Conservation (phyloP, 2,329 filamentous ascomycete genomes). For the Hirsutella minnesotensis region DNA sequence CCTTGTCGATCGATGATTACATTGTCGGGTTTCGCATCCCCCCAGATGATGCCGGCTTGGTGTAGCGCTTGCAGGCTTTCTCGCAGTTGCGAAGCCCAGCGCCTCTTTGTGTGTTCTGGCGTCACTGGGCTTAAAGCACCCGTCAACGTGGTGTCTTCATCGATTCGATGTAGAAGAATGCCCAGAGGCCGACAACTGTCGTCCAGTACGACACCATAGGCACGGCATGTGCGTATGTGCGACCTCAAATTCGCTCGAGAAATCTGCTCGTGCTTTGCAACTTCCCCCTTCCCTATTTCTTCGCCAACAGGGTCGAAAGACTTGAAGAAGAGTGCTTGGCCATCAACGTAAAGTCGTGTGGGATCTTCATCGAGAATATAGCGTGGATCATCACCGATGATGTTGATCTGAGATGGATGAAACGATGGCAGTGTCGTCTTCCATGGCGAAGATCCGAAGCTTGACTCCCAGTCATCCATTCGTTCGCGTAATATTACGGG, state of each 20-base stretch:
- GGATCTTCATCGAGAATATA: too few relatives aligned
- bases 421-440: too few relatives aligned
- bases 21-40: conserved; percentile 17
- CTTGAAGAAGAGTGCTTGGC: too few relatives aligned
- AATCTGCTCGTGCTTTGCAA: too few relatives aligned
- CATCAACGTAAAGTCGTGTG: too few relatives aligned
- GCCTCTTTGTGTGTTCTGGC: background rate
- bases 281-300: too few relatives aligned
- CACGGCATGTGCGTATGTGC: background rate
- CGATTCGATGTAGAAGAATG: background rate
- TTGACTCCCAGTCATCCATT: too few relatives aligned
- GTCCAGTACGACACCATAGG: background rate
- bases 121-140: background rate
- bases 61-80: conserved; percentile 9
- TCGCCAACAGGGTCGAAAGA: too few relatives aligned
- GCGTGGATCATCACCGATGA: background rate
- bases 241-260: background rate
- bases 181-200: background rate
- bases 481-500: too few relatives aligned
- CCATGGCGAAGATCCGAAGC: too few relatives aligned
- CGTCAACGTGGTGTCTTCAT: background rate
- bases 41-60: conserved; percentile 13
- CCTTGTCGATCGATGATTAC: conserved; percentile 15
- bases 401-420: background rate
- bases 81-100: conserved; percentile 10